These are phyloP conservation scores for Cladosporium sp. DNA, from an alignment of 2,329 filamentous ascomycete genomes.

Conservation along the genomic window DNA sequence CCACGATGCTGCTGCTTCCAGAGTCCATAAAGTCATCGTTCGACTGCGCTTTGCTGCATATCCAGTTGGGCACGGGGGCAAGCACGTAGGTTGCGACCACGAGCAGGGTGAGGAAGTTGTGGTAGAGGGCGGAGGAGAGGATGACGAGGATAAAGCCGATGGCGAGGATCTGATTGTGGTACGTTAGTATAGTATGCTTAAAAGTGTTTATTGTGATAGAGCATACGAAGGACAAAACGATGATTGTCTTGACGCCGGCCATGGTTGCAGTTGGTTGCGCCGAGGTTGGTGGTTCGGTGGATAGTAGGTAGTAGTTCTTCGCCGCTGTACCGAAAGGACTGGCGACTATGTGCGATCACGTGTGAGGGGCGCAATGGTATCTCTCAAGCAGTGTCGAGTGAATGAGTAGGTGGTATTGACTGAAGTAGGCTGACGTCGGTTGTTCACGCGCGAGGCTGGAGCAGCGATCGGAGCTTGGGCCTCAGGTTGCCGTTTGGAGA, in stretches of 20 bases:
- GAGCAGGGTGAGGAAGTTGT: constrained; percentile 90
- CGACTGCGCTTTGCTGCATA: constrained; percentile 83
- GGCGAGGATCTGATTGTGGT: constrained; percentile 69
- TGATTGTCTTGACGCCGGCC: constrained; percentile 98
- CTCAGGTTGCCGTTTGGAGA: neutral
- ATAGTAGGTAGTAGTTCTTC: neutral
- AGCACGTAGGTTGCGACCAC: constrained; percentile 95
- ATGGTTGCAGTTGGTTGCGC: constrained; percentile 45
- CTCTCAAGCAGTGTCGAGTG: neutral
- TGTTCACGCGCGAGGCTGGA: constrained; percentile 20
- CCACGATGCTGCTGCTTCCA: constrained; percentile 78
- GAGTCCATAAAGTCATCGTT: constrained; percentile 94
- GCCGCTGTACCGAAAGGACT: neutral
- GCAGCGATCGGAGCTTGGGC: constrained; percentile 9
- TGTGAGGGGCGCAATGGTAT: neutral
- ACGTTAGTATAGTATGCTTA: neutral
- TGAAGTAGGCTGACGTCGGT: neutral
- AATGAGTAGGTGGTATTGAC: neutral
- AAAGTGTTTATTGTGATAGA: neutral
- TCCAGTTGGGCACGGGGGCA: constrained; percentile 94
- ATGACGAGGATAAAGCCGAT: constrained; percentile 99
- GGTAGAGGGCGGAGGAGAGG: constrained; percentile 91
- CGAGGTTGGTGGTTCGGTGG: neutral
- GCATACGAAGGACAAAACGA: constrained; percentile 91
- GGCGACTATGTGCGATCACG: neutral